Base-by-base conservation (phyloP, 202 grass and related monocot species). In the Eragrostis tef region DNA sequence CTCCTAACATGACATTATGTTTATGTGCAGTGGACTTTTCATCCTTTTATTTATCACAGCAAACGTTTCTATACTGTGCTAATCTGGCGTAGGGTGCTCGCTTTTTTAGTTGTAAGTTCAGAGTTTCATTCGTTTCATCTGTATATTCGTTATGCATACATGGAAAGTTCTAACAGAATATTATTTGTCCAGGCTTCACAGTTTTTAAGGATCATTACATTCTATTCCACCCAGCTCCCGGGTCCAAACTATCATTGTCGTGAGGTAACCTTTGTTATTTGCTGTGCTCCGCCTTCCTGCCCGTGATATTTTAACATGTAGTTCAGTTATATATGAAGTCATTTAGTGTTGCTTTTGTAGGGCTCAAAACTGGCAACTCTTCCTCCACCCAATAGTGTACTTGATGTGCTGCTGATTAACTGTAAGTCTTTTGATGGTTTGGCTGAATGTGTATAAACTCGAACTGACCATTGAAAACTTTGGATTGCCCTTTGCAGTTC, bases 221-320 rank as follows among this genome's bases (percentile, higher is more conserved):
- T 98, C 77, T 98, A 95, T 86, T 93, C 92, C 21, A 98, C 96
- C 21, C 96, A 95, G 80, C 96, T 98, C 83, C 96, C 96, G 8
- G 92, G 92, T 50, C 96, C 96, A 83, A 98, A 95, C 67, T 95
- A 95, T 73, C 96, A 98, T 45, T 98, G 96, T 73, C 92, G 96
- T 9, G 96, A 95, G 95, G 95, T 98, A 94, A 52, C n/a, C 31
- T 61, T 88, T 72, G 44, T 50, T 42, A 4, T n/a, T 49, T 78
- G 19, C 7, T n/a, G 1, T 78, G 51, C 22, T 46, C 56, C 51
- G 44, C 51, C 19, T 74, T 77, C 46, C 16, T 11, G n/a, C 51
- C 20, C 62, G 50, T 60, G 57, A 78, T 51, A 39, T 39, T 39
- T 39, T 39, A 72, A 49, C 21, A 26, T 79, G 10, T 26, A 3